Conservation (phyloP, 1,139 yeast species). For the Suzukiozyma palmioleophila region DNA sequence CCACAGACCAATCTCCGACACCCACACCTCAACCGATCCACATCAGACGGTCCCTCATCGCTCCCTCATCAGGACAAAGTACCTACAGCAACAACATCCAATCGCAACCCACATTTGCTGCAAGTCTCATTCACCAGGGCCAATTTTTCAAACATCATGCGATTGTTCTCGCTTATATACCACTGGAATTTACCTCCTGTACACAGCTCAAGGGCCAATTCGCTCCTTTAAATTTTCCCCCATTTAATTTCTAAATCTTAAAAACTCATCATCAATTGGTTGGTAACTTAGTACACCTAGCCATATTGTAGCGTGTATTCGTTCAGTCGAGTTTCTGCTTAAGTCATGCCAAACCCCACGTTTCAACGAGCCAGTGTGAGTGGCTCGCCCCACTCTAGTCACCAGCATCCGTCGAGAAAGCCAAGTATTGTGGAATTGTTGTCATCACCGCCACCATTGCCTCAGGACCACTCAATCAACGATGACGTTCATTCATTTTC, state of each 20-base stretch:
- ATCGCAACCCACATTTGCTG: no score
- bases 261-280: neutral
- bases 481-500: slow-evolving; percentile 36
- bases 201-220: no score
- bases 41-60: no score
- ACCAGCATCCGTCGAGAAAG: slow-evolving; percentile 40
- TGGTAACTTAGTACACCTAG: neutral
- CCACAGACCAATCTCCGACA: no score
- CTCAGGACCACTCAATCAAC: slow-evolving; percentile 18
- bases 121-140: neutral
- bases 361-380: slow-evolving; percentile 1
- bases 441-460: slow-evolving; percentile 78
- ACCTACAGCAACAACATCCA: no score
- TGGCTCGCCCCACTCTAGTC: slow-evolving; percentile 3
- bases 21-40: no score
- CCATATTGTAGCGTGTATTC: no score
- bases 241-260: no score
- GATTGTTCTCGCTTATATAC: neutral
- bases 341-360: slow-evolving; percentile 2
- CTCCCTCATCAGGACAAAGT: no score
- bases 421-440: slow-evolving; percentile 79
- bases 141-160: neutral
- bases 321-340: neutral
- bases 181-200: neutral
- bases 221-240: no score